A percentile compares a stretch with the other conserved stretches of the same genome.
phyloP scores from a whole-genome alignment of 352 stramenopile species.

The Phytophthora europaea region DNA sequence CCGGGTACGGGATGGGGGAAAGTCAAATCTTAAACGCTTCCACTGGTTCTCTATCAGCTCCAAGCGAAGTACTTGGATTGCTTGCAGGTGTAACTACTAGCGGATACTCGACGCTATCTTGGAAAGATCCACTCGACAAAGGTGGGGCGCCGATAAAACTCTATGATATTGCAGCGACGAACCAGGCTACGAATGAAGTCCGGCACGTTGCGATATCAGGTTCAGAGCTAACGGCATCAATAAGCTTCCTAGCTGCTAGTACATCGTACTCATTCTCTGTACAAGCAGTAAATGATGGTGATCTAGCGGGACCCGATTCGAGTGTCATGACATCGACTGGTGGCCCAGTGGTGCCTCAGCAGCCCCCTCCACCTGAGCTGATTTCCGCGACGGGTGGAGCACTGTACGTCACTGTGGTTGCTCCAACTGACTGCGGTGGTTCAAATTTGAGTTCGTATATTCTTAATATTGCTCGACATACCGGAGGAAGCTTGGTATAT shows the following conservation, averaged over 20 bases:
- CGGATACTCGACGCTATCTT: conserved; percentile 40
- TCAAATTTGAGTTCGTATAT: conserved; percentile 29
- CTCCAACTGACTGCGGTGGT: conserved; percentile 54
- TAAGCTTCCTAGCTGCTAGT: conserved; percentile 39
- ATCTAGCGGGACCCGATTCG: conserved; percentile 10
- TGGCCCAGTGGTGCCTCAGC: conserved; percentile 16
- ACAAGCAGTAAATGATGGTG: conserved; percentile 36
- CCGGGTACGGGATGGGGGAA: conserved; percentile 35
- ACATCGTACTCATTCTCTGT: conserved; percentile 46
- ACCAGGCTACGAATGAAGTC: conserved; percentile 2
- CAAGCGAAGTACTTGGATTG: conserved; percentile 34
- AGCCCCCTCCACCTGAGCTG: conserved; percentile 38
- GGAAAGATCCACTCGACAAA: conserved; percentile 40
- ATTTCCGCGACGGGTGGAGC: conserved; percentile 55
- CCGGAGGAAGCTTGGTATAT: conserved; percentile 23
- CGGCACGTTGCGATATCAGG: conserved; percentile 21
- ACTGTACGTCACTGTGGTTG: conserved; percentile 45
- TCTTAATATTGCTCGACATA: conserved; percentile 44
- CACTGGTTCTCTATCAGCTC: conserved; percentile 35
- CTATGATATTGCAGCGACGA: conserved; percentile 38
- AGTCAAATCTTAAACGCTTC: conserved; percentile 17
- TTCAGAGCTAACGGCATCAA: conserved; percentile 1
- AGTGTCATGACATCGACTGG: conserved; percentile 25
- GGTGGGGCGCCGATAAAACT: conserved; percentile 39
- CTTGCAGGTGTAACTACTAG: conserved; percentile 19